Evolutionary conservation across 805 yeast species (phyloP).

Genomic region (Komagataella phaffii): DNA sequence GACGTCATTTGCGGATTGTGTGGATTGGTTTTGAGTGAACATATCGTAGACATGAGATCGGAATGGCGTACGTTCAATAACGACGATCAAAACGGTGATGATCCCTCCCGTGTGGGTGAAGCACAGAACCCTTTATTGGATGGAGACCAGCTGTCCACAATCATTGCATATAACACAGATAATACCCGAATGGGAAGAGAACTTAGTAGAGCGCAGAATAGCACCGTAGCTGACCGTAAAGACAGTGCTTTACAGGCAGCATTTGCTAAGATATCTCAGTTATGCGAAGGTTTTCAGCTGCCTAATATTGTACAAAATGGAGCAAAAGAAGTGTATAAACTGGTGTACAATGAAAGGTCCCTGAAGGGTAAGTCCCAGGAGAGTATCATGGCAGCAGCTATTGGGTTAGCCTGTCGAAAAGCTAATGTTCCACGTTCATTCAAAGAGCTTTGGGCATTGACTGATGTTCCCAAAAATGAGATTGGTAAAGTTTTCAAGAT

Average conservation of each 20-base stretch:
- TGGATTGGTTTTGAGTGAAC: conserved; percentile 85
- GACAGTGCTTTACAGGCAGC: conserved; percentile 85
- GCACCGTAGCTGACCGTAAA: conserved; percentile 71
- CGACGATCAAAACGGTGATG: conserved; percentile 96
- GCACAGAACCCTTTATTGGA: conserved; percentile 88
- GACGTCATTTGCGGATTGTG: conserved; percentile 98
- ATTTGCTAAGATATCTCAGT: conserved; percentile 79
- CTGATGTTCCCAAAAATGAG: conserved; percentile 87
- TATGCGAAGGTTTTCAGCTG: conserved; percentile 93
- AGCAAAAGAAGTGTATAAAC: conserved; percentile 89
- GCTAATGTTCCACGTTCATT: conserved; percentile 91
- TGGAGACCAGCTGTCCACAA: conserved; percentile 82
- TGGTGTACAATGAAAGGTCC: conserved; percentile 77
- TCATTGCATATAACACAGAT: conserved; percentile 79
- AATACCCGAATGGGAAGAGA: conserved; percentile 84
- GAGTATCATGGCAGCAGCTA: conserved; percentile 93
- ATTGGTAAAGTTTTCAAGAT: conserved; percentile 84
- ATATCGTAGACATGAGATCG: conserved; percentile 87
- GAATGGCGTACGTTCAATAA: conserved; percentile 98
- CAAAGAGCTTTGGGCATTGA: conserved; percentile 90
- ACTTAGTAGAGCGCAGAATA: conserved; percentile 79
- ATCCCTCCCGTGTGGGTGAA: conserved; percentile 98
- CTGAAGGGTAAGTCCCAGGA: conserved; percentile 87
- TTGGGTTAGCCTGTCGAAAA: conserved; percentile 86
- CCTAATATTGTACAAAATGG: conserved; percentile 96